These are phyloP conservation scores for Termitomyces heimii DNA, from an alignment of 768 basidiomycete species.

Conservation along the genomic window DNA sequence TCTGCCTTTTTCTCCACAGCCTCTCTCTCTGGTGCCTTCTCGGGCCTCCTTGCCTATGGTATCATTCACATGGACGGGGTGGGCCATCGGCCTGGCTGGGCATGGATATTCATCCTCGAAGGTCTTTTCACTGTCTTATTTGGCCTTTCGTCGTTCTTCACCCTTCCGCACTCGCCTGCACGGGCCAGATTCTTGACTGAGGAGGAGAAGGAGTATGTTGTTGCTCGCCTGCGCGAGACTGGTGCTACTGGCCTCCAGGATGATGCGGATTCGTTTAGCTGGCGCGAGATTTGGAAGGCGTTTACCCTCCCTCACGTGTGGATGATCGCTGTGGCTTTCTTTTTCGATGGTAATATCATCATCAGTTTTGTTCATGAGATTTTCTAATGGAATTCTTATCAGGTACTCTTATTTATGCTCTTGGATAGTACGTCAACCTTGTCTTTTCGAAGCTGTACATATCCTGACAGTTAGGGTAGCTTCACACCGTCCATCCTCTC, in stretches of 20 bases:
- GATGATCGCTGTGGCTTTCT: slow-evolving; percentile 43
- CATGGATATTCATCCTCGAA: slow-evolving; percentile 66
- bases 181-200: slow-evolving; percentile 44
- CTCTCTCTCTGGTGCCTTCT: slow-evolving; percentile 61
- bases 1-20: slow-evolving; percentile 46
- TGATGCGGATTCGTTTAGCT: slow-evolving; percentile 41
- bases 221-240: slow-evolving; percentile 33
- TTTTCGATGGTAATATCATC: slow-evolving; percentile 40
- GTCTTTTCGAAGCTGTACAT: background rate
- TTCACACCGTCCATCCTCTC: slow-evolving; percentile 72
- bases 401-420: slow-evolving; percentile 40
- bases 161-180: slow-evolving; percentile 40
- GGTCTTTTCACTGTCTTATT: slow-evolving; percentile 59
- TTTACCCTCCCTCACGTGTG: slow-evolving; percentile 50
- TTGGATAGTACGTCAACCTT: slow-evolving; percentile 38
- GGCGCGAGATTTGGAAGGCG: slow-evolving; percentile 46
- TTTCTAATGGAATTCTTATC: background rate
- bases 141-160: slow-evolving; percentile 43
- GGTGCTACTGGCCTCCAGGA: slow-evolving; percentile 30
- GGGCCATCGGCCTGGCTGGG: slow-evolving; percentile 51
- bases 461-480: slow-evolving; percentile 22
- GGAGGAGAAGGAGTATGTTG: slow-evolving; percentile 44
- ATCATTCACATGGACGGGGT: slow-evolving; percentile 61
- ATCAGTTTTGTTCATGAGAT: background rate
- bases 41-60: slow-evolving; percentile 60